A percentile compares a stretch with the other conserved stretches of the same genome.
Evolutionary conservation across 192 early-diverging fungal genomes (phyloP).

Genomic region (Phycomyces blakesleeanus): DNA sequence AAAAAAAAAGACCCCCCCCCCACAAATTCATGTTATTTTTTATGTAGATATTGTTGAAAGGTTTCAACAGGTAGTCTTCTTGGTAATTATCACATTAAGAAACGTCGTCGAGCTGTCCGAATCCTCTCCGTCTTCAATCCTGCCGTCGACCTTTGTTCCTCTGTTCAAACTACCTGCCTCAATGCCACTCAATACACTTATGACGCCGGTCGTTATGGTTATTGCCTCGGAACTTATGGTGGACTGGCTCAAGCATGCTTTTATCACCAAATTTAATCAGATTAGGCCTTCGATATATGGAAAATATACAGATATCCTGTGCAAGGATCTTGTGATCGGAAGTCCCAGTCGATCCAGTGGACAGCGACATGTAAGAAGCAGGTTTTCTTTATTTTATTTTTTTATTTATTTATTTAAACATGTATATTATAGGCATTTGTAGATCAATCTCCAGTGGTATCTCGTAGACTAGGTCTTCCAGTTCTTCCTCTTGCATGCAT

Average conservation of each 20-base stretch:
- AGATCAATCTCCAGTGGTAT: conserved; percentile 73
- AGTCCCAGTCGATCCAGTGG: conserved; percentile 43
- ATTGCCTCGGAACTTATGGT: conserved; percentile 87
- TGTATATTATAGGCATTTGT: conserved; percentile 47
- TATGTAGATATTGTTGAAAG: conserved; percentile 88
- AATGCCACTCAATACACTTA: conserved; percentile 59
- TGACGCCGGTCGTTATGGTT: conserved; percentile 84
- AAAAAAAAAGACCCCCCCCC: too few relatives aligned
- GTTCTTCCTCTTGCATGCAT: conserved; percentile 75
- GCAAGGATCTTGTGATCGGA: conserved; percentile 75
- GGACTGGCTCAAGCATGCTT: conserved; percentile 98
- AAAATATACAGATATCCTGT: conserved; percentile 82
- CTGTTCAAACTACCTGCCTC: conserved; percentile 54
- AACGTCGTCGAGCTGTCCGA: conserved; percentile 86
- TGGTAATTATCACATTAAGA: conserved; percentile 85
- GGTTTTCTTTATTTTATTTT: neutral
- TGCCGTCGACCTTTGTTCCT: conserved; percentile 59
- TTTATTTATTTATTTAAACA: too few relatives aligned
- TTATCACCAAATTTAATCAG: conserved; percentile 96
- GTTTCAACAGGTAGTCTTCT: conserved; percentile 85
- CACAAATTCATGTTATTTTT: neutral
- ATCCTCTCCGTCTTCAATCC: conserved; percentile 58
- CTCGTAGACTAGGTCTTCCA: conserved; percentile 77
- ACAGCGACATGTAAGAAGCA: conserved; percentile 37
- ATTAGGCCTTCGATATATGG: conserved; percentile 85